Base-by-base conservation (phyloP, 305 asterid species). In the Rubia peregrina region DNA sequence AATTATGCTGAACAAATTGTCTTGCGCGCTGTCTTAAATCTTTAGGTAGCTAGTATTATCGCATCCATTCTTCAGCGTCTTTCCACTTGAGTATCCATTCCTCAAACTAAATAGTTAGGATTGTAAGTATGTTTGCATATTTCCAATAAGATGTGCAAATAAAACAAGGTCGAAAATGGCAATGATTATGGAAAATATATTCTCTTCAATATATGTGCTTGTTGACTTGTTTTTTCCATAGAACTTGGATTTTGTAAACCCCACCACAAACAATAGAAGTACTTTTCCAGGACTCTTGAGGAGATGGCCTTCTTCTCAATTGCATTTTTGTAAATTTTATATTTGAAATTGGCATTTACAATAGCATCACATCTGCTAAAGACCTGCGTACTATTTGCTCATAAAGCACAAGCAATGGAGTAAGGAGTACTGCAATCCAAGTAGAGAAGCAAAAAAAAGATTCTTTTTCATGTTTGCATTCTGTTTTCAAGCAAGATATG, bases 61-160 rank as follows among this genome's bases (percentile, higher is more conserved):
- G 69, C 98, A 90, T 92, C 98, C 98, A n/a, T 82, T 92, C 98
- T 81, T 92, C 98, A 0, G 97, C 88, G 76, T 92, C 98, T 75
- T 96, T 80, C 79, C 90, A 79, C 82, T 83, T 92, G 19, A 92
- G 89, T 74, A 97, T 85, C 98, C 98, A 90, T 74, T 92, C 96
- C 84, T 90, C 98, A 0, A 87, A 87, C 82, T 97, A 83, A 43
- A 92, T 49, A 16, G 98, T 90, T 67, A 71, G 49, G 98, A 92
- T 69, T 92, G 97, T 83, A 92, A 77, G 86, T 92, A 92, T 53
- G 98, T 92, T 97, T 92, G 73, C 98, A 92, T 92, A 83, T 92
- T 92, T 76, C 98, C 96, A 69, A 92, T 92, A 72, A 92, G 92
- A 76, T 90, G 98, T 1, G 98, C 95, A 46, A 90, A 90, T 77